phyloP scores from a whole-genome alignment of 2,329 filamentous ascomycete genomes.

The Alternaria arborescens region DNA sequence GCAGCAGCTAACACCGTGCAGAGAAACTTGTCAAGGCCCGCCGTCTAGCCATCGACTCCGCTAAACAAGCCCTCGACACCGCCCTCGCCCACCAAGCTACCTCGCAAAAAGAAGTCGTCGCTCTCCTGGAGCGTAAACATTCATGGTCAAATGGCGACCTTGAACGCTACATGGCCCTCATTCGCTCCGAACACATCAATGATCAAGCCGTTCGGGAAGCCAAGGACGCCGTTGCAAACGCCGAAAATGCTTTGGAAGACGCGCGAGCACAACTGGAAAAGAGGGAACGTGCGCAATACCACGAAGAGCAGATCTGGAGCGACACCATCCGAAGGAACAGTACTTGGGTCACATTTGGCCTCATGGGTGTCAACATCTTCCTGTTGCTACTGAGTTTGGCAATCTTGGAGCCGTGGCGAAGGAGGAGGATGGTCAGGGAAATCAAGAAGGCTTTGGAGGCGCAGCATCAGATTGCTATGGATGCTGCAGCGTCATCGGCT shows the following conservation, averaged over 20 bases:
- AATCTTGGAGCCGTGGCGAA: slow-evolving; percentile 90
- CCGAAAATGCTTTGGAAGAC: slow-evolving; percentile 82
- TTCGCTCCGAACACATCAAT: slow-evolving; percentile 90
- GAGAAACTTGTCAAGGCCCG: slow-evolving; percentile 67
- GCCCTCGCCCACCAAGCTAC: slow-evolving; percentile 83
- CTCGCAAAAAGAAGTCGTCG: slow-evolving; percentile 95
- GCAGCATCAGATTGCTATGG: slow-evolving; percentile 35
- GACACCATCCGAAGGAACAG: slow-evolving; percentile 96
- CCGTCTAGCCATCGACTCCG: slow-evolving; percentile 71
- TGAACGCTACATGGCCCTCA: slow-evolving; percentile 92
- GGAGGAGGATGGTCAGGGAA: slow-evolving; percentile 80
- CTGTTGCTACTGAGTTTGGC: slow-evolving; percentile 87
- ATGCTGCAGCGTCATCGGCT: slow-evolving; percentile 16
- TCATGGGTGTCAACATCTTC: slow-evolving; percentile 96
- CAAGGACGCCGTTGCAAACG: slow-evolving; percentile 74
- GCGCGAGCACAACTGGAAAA: slow-evolving; percentile 78
- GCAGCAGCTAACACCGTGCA: slow-evolving; percentile 24
- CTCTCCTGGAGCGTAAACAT: slow-evolving; percentile 91
- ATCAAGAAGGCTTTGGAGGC: slow-evolving; percentile 57
- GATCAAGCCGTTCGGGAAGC: slow-evolving; percentile 82
- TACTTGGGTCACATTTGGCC: slow-evolving; percentile 97
- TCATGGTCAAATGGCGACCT: slow-evolving; percentile 87
- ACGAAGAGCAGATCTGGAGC: slow-evolving; percentile 99
- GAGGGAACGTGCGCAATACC: slow-evolving; percentile 88
- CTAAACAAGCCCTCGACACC: slow-evolving; percentile 80